phyloP scores from a whole-genome alignment of 2,329 filamentous ascomycete genomes.

The Fusarium marasasianum region DNA sequence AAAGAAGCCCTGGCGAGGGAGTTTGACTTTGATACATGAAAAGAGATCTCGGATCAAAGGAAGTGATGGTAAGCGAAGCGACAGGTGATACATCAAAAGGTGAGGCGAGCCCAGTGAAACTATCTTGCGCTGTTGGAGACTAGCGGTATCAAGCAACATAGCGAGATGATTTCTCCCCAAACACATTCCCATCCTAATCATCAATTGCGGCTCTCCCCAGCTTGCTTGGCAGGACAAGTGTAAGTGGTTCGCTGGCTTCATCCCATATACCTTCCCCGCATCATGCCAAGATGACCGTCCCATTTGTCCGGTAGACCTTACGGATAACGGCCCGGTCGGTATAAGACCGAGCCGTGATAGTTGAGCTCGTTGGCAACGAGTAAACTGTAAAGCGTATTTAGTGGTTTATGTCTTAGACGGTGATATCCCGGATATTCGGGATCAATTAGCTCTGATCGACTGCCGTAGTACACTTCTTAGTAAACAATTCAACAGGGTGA shows the following conservation, averaged over 20 bases:
- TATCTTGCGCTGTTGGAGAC: not conserved
- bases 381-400: conserved; percentile 5
- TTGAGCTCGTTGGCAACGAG: not conserved
- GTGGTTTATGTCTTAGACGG: conserved; percentile 1
- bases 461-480: not conserved
- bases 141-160: not conserved
- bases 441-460: not conserved
- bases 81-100: not conserved
- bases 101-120: not conserved
- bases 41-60: not conserved
- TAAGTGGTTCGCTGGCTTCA: conserved; percentile 19
- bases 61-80: not conserved
- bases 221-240: conserved; percentile 10
- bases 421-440: conserved; percentile 32
- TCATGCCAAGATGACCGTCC: conserved; percentile 5
- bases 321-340: conserved; percentile 24
- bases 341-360: conserved; percentile 10
- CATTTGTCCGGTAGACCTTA: conserved; percentile 27
- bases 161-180: not conserved
- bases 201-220: conserved; percentile 3
- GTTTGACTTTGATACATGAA: not conserved
- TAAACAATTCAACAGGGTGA: not conserved
- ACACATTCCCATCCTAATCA: not conserved
- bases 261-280: conserved; percentile 17
- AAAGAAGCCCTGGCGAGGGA: not conserved